Evolutionary conservation across 495 filamentous ascomycete genomes (phyloP), one percentile per base, ranked within the genome.

Genomic region (Parmelia sp.): DNA sequence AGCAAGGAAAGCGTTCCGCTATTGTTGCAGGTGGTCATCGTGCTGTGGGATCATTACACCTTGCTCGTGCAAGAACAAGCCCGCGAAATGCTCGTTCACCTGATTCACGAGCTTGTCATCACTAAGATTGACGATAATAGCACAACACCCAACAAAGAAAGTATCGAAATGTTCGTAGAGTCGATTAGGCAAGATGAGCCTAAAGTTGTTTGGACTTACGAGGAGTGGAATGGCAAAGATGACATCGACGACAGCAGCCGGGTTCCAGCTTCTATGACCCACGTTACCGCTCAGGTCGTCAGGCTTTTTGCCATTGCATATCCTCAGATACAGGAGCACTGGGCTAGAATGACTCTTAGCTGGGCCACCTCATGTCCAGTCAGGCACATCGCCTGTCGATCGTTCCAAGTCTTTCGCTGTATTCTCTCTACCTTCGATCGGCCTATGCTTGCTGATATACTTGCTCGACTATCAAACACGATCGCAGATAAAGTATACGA

Each of bases 311-410:
- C 87, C 58, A 75, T 94, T 55, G 86, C 86, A 4, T 93, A 90
- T 73, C 91, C 92, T n/a, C 85, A 89, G 9, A 85, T 97, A 62
- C 88, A 90, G 63, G 90, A 95, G 47, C 82, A 91, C 45, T 97
- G 93, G 92, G 90, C 87, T 29, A 91, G 89, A 70, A 82, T 93
- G 62, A 90, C 92, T 0, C 78, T 99, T 65, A 89, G 86, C 60
- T 99, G 94, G 94, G 94, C 95, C 36, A 96, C 94, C 0, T 94
- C 90, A 9, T 99, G 95, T 71, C 90, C 94, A 0, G 95, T 97
- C n/a, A 82, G 90, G 37, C 94, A 99, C 77, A 78, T 97, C 44
- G 94, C 94, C 3, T 99, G 94, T 71, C 85, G 94, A 51, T 97
- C 95, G 10, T 96, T 99, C 74, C 95, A 99, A 74, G 88, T 97